Base-by-base conservation (phyloP, 2,329 filamentous ascomycete species). In the Nemania abortiva region DNA sequence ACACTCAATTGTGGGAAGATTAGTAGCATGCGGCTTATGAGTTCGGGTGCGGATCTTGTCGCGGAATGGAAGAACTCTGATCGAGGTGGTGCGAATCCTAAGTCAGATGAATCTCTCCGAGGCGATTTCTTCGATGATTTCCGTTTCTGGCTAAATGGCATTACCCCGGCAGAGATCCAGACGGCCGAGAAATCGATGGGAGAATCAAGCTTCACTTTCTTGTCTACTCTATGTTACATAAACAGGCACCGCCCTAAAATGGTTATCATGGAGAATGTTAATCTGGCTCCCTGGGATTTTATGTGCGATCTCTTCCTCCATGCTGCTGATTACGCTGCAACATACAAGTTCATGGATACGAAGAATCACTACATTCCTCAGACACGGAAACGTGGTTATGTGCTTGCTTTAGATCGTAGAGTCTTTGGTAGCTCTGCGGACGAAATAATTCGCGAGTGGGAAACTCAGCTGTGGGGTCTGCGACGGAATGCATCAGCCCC, bases 311-410 rank as follows among this genome's bases (percentile, higher is more conserved):
- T 77, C 9, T 82, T 80, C 74, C 81, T 84, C 53, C 77, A 77
- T 2, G 74, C 74, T n/a, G 71, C 89, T 45, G 87, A 83, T 1
- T 95, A 95, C 73, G 77, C 83, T 1, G 85, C 85, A 0, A 75
- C 76, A 0, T 84, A 82, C 56, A 71, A 83, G 0, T 81, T 80
- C 4, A 80, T 92, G 0, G 91, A 95, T 73, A 91, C 89, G 0
- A 94, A 94, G 75, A 80, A 91, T 2, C 94, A 86, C 73, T 92
- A 93, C 67, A 80, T 95, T 0, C 93, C 93, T 0, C 92, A 95
- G 63, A 93, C 90, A 0, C 83, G 90, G 1, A 79, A 82, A 49
- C 83, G 90, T 39, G 86, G 85, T 1, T 92, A 92, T 74, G 82
- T 90, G 70, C 74, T 91, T 34, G 87, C 85, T 15, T 75, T 91